phyloP scores from a whole-genome alignment of 2,329 filamentous ascomycete species.

The Akanthomyces uredinophilus region DNA sequence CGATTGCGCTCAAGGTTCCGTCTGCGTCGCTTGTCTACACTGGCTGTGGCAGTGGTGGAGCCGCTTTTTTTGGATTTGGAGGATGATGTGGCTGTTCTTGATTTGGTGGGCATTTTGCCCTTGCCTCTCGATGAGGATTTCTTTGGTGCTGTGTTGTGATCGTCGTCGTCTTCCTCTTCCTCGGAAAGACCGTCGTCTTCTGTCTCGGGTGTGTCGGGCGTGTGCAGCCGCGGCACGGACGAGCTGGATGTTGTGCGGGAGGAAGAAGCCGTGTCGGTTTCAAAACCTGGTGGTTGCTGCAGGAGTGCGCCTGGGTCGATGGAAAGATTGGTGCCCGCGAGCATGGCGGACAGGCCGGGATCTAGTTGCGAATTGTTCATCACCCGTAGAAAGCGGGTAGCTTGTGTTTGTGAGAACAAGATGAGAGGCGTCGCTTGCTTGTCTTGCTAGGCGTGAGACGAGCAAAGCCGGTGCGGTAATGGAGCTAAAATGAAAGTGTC shows the following conservation, averaged over 20 bases:
- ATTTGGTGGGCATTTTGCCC: slow-evolving; percentile 14
- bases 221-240: background rate
- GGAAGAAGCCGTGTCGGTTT: slow-evolving; percentile 7
- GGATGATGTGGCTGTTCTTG: background rate
- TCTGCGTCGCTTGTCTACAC: slow-evolving; percentile 34
- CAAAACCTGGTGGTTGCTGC: background rate
- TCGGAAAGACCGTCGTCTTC: background rate
- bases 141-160: background rate
- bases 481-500: background rate
- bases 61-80: background rate
- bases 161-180: background rate
- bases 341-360: slow-evolving; percentile 11
- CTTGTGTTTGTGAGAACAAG: background rate
- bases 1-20: slow-evolving; percentile 64
- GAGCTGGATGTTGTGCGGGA: slow-evolving; percentile 11
- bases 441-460: background rate
- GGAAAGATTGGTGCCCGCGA: background rate
- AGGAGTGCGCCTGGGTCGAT: slow-evolving; percentile 6
- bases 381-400: background rate
- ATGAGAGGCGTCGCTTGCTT: background rate
- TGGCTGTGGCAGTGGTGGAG: slow-evolving; percentile 1
- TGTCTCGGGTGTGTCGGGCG: background rate
- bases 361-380: slow-evolving; percentile 11
- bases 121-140: background rate
- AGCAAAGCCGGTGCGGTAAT: background rate